Percentiles rank a stretch among this genome's conserved stretches.
These are phyloP conservation scores for Avicennia marina DNA, from an alignment of 257 asterid genomes.

Conservation along the genomic window DNA sequence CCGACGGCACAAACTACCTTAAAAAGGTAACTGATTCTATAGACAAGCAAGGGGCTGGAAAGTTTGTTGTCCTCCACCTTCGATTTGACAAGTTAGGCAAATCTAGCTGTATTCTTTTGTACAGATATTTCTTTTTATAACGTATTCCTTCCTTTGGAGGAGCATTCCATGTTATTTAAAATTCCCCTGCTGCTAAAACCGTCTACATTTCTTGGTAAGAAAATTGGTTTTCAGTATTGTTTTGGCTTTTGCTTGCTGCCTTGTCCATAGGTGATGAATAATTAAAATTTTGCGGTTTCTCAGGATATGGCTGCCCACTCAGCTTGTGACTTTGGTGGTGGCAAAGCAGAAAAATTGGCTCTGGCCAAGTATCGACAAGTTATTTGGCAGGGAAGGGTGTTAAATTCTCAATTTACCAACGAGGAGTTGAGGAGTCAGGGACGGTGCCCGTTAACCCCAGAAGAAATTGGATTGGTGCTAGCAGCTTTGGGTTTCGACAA, in stretches of 20 bases:
- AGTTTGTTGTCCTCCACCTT: slow-evolving; percentile 81
- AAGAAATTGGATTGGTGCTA: slow-evolving; percentile 83
- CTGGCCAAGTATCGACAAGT: slow-evolving; percentile 92
- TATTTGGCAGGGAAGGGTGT: slow-evolving; percentile 93
- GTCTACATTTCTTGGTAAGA: too few relatives aligned
- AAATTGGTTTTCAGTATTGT: too few relatives aligned
- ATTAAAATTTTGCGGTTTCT: slow-evolving; percentile 5
- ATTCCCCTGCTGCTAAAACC: too few relatives aligned
- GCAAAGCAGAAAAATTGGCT: slow-evolving; percentile 91
- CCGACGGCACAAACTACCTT: slow-evolving; percentile 31
- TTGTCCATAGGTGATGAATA: too few relatives aligned
- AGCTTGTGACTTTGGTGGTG: slow-evolving; percentile 98
- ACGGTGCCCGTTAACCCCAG: slow-evolving; percentile 94
- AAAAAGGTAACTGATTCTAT: slow-evolving; percentile 30
- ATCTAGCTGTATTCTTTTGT: too few relatives aligned
- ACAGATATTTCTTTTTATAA: too few relatives aligned
- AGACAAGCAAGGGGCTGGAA: slow-evolving; percentile 46
- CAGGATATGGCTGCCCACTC: slow-evolving; percentile 99
- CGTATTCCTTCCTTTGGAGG: too few relatives aligned
- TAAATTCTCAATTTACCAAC: slow-evolving; percentile 89
- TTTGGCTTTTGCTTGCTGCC: too few relatives aligned
- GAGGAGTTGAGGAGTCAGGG: slow-evolving; percentile 97
- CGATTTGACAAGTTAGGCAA: slow-evolving; percentile 83
- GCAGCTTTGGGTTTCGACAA: slow-evolving; percentile 95
- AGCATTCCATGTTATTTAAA: too few relatives aligned